Conservation (phyloP, 805 yeast species). For the Jamesozyma rosinii region DNA sequence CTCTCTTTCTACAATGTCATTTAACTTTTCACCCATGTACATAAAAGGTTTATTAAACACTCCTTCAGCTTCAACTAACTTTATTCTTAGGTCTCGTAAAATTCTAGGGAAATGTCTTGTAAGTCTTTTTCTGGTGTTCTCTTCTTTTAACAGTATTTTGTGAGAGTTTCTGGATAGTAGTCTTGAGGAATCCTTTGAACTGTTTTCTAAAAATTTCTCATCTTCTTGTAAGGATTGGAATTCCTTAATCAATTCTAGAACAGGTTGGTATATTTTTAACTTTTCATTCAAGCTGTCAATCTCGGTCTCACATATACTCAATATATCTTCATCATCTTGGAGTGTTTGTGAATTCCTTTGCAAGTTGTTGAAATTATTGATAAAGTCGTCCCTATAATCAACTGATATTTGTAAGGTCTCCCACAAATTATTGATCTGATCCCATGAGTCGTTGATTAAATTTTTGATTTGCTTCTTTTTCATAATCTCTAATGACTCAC, state of each 20-base stretch:
- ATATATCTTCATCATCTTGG: constrained; percentile 48
- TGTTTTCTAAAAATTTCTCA: constrained; percentile 51
- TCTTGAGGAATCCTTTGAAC: constrained; percentile 74
- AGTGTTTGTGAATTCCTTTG: constrained; percentile 11
- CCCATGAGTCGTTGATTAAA: constrained; percentile 55
- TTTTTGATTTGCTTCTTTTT: constrained; percentile 58
- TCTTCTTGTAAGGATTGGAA: constrained; percentile 51
- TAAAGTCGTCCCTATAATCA: constrained; percentile 41
- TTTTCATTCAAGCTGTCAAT: constrained; percentile 43
- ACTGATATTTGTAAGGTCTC: constrained; percentile 47
- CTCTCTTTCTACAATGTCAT: constrained; percentile 23
- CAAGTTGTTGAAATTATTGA: constrained; percentile 24
- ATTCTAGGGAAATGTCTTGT: constrained; percentile 60
- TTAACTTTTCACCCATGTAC: constrained; percentile 19
- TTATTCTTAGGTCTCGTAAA: constrained; percentile 40
- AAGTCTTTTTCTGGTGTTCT: constrained; percentile 59
- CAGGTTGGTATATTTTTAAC: constrained; percentile 41
- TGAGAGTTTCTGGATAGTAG: constrained; percentile 68
- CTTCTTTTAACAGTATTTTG: constrained; percentile 71
- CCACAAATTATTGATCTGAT: constrained; percentile 56
- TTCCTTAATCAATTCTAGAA: constrained; percentile 47
- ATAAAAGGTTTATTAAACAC: constrained; percentile 32
- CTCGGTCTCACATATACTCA: constrained; percentile 59
- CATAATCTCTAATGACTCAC: constrained; percentile 47
- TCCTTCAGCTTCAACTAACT: constrained; percentile 42